Evolutionary conservation across 441 rosid species (phyloP), one percentile per base, ranked within the genome.

Genomic region (Erodium chrysanthum): DNA sequence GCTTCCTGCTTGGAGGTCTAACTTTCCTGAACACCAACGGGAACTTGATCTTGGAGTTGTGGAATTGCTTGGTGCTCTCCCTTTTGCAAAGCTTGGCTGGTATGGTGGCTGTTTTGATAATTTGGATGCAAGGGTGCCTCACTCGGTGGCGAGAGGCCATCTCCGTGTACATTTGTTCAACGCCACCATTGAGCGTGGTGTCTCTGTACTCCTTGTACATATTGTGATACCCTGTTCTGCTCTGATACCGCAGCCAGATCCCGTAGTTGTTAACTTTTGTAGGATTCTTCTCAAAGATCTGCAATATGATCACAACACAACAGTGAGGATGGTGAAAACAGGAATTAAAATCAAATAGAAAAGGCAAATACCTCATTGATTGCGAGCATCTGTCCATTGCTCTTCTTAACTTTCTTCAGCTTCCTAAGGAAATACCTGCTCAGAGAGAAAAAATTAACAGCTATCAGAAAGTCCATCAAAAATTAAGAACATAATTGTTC

Each of bases 21-120:
- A n/a, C n/a, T n/a, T n/a, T n/a, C n/a, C n/a, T n/a, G n/a, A n/a
- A n/a, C n/a, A n/a, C n/a, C n/a, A n/a, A n/a, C n/a, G n/a, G n/a
- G n/a, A n/a, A n/a, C n/a, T n/a, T n/a, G n/a, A n/a, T n/a, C n/a
- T n/a, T n/a, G n/a, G n/a, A n/a, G n/a, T n/a, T n/a, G n/a, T n/a
- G n/a, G n/a, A n/a, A n/a, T n/a, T n/a, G n/a, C n/a, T n/a, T 52
- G 14, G 59, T 52, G 59, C 59, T 52, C 59, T 52, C 59, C 14
- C 59, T 52, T 21, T 52, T 52, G 21, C 59, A 52, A 52, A 52
- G 59, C 59, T 52, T 52, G 22, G 59, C 59, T 3, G 59, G 21
- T n/a, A 52, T 18, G 59, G 59, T 52, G 59, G 59, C 59, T 0
- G 59, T 52, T 15, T 52, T 52, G 59, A 52, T 52, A 15, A 52